A percentile compares a stretch with the other conserved stretches of the same genome.
Conservation (phyloP, 192 early-diverging fungal species). For the Coemansia pectinata region DNA sequence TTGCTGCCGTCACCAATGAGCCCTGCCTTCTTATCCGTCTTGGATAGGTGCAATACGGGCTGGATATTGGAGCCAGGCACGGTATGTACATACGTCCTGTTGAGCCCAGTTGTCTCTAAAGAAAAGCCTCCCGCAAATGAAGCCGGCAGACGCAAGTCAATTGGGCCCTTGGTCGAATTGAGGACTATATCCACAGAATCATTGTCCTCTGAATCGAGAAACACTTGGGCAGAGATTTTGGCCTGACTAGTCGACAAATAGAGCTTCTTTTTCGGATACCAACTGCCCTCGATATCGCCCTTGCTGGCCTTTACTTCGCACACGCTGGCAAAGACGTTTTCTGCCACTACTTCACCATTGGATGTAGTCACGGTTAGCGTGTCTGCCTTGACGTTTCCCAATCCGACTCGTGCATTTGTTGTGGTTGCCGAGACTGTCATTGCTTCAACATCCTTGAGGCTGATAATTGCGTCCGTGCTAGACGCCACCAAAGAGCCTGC, state of each 20-base stretch:
- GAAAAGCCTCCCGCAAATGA: slow-evolving; percentile 44
- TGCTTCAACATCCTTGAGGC: slow-evolving; percentile 48
- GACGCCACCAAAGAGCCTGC: slow-evolving; percentile 16
- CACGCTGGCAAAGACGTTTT: slow-evolving; percentile 18
- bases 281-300: slow-evolving; percentile 47
- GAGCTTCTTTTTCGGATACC: slow-evolving; percentile 42
- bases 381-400: slow-evolving; percentile 45
- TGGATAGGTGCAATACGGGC: slow-evolving; percentile 32
- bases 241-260: slow-evolving; percentile 37
- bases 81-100: slow-evolving; percentile 42
- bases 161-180: slow-evolving; percentile 29
- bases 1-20: slow-evolving; percentile 22
- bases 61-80: slow-evolving; percentile 3
- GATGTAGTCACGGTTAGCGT: slow-evolving; percentile 29
- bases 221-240: slow-evolving; percentile 35
- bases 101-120: slow-evolving; percentile 33
- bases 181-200: slow-evolving; percentile 31
- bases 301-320: slow-evolving; percentile 30
- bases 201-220: slow-evolving; percentile 7
- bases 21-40: slow-evolving; percentile 34
- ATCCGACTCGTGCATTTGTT: slow-evolving; percentile 44
- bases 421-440: slow-evolving; percentile 26
- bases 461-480: slow-evolving; percentile 50
- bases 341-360: slow-evolving; percentile 35
- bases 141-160: slow-evolving; percentile 39